These are phyloP conservation scores for Yamadazyma jaroonii DNA, from an alignment of 1,139 yeast genomes.

Conservation along the genomic window DNA sequence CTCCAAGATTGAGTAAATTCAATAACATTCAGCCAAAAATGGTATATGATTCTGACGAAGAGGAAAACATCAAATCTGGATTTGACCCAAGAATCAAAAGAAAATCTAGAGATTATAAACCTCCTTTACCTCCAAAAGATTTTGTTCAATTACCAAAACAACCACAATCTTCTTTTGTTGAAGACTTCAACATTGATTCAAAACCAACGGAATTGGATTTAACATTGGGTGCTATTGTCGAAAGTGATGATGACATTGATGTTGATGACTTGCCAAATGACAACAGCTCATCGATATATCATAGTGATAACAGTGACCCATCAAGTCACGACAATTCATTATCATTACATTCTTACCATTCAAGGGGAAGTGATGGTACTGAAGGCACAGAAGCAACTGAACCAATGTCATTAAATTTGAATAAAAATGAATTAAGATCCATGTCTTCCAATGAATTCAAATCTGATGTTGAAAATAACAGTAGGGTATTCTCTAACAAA, in stretches of 20 bases:
- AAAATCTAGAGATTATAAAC: constrained; percentile 10
- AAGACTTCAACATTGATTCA: constrained; percentile 11
- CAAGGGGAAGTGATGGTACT: constrained; percentile 20
- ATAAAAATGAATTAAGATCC: constrained; percentile 13
- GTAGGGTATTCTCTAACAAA: constrained; percentile 11
- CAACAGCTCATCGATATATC: constrained; percentile 35
- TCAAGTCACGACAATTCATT: constrained; percentile 25
- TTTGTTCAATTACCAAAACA: constrained; percentile 4
- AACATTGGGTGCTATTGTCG: constrained; percentile 39
- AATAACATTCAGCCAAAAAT: constrained; percentile 16
- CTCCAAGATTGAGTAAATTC: constrained; percentile 15
- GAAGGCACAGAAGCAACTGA: constrained; percentile 15
- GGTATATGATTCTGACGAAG: constrained; percentile 19
- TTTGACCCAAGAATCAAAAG: constrained; percentile 21
- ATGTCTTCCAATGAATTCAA: constrained; percentile 13
- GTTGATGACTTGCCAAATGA: constrained; percentile 19
- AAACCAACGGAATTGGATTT: constrained; percentile 15
- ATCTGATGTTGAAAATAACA: constrained; percentile 9
- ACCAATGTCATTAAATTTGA: constrained; percentile 13
- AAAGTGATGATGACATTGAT: constrained; percentile 28
- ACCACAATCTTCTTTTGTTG: constrained; percentile 2
- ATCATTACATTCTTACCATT: constrained; percentile 42
- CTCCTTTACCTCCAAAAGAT: constrained; percentile 8
- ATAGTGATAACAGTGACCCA: constrained; percentile 22
- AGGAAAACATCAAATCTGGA: constrained; percentile 18